Evolutionary conservation across 169 alveolate species (phyloP), one percentile per base, ranked within the genome.

Genomic region (Plasmodium yoelii): DNA sequence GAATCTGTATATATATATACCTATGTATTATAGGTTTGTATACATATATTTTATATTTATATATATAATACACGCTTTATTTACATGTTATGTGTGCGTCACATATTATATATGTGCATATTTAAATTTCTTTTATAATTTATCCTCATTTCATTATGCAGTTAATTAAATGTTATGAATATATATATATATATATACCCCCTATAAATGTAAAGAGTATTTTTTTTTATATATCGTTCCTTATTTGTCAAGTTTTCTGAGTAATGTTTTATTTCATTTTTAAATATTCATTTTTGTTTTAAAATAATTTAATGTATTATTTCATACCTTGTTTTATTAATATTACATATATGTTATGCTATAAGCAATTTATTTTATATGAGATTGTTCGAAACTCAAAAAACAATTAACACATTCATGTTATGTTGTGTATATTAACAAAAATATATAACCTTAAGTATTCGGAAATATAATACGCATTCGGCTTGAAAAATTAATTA

Each of bases 201-300:
- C 7, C 42, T 70, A 70, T 42, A 53, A 49, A 13, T 70, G 67
- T 22, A 28, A 70, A 24, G 6, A 6, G 84, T 70, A 70, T 44
- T 69, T 69, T 69, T 42, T 69, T 51, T 51, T 51, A 12, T 70
- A 70, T 70, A 49, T 51, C 49, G 39, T 39, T 22, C 60, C 84
- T 15, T 42, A 70, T 70, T 70, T 70, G 84, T 70, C 84, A 51
- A 24, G 22, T 51, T 26, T 71, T 59, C 69, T 71, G 84, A 71
- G 59, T 71, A 71, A 39, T 71, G 84, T 71, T 71, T 71, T 71
- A 71, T 42, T 26, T 51, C 84, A 68, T 42, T 70, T 71, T 71
- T 71, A 71, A 71, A 71, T 26, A 24, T 53, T 42, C 84, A 71
- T 42, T 71, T 71, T 71, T 71, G 84, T 71, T 71, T 71, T 39